Evolutionary conservation across 257 asterid species (phyloP), one percentile per base, ranked within the genome.

Genomic region (Forsythia viridissima): DNA sequence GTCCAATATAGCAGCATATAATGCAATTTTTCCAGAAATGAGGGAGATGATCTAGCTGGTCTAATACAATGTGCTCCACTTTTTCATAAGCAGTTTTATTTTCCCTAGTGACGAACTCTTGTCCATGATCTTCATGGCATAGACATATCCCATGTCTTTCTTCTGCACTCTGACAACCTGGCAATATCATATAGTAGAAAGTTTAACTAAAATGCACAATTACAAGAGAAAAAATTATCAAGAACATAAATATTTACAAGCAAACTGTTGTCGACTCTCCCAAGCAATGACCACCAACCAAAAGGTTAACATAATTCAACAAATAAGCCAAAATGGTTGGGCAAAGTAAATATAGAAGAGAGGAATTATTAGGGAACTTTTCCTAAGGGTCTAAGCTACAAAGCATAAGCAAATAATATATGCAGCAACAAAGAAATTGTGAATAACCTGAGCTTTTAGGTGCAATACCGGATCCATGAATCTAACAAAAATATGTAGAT

Each of bases 101-200:
- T 89, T 93, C 98, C 90, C 93, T 96, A 4, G 98, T 93, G 82
- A 96, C 93, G 90, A 96, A 96, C 79, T 90, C 97, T 92, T 86
- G 24, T 24, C 24, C 24, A 24, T 24, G 24, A 24, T 24, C 24
- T 24, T 24, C 24, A 24, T 24, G 24, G 24, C 24, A 24, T 24
- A 24, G 48, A 98, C 99, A 80, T 92, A 96, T 38, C 95, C 93
- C 0, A 97, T 92, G 82, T 96, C 99, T 87, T 92, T 93, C 94
- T 96, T 96, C 86, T 77, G 92, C 36, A 98, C 99, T 84, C 97
- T 88, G 44, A 96, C 98, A 82, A 96, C 99, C 98, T 96, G 89
- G 72, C 66, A 42, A 38, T 68, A 87, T 69, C 36, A 21, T 37
- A 69, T 34, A 79, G 40, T 74, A 75, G 5, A 55, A 37, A 72